These are phyloP conservation scores for Jacaranda copaia DNA, from an alignment of 257 asterid species.

Conservation along the genomic window DNA sequence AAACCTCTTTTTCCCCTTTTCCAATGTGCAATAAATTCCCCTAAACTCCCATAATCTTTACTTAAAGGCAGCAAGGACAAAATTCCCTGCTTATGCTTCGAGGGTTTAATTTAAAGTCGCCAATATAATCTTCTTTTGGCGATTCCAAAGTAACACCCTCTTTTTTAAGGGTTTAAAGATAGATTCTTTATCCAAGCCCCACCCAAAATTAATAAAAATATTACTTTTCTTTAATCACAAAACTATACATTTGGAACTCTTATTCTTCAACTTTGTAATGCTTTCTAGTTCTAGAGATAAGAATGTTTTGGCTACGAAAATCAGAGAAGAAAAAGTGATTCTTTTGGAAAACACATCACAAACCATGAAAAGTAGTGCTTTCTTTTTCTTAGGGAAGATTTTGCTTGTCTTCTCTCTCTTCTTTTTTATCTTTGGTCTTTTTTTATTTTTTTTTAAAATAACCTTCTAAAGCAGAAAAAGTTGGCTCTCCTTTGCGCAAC, in stretches of 20 bases:
- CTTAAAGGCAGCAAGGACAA: conserved; percentile 47
- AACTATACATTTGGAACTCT: conserved; percentile 30
- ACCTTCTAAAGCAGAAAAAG: conserved; percentile 43
- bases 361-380: conserved; percentile 61
- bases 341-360: conserved; percentile 63
- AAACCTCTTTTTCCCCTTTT: conserved; percentile 33
- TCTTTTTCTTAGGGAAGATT: conserved; percentile 36
- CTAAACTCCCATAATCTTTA: conserved; percentile 35
- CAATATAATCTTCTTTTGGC: conserved; percentile 50
- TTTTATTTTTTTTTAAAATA: no score
- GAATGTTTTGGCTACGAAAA: conserved; percentile 70
- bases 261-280: conserved; percentile 52
- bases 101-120: conserved; percentile 52
- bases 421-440: background rate
- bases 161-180: conserved; percentile 41
- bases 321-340: conserved; percentile 58
- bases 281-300: conserved; percentile 62
- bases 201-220: background rate
- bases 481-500: conserved; percentile 39
- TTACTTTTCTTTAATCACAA: background rate
- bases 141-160: conserved; percentile 50
- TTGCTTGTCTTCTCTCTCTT: conserved; percentile 31
- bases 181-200: conserved; percentile 45
- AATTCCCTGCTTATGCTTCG: conserved; percentile 53
- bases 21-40: conserved; percentile 31